Conservation (phyloP, 495 filamentous ascomycete genomes). For the Daldinia vernicosa region DNA sequence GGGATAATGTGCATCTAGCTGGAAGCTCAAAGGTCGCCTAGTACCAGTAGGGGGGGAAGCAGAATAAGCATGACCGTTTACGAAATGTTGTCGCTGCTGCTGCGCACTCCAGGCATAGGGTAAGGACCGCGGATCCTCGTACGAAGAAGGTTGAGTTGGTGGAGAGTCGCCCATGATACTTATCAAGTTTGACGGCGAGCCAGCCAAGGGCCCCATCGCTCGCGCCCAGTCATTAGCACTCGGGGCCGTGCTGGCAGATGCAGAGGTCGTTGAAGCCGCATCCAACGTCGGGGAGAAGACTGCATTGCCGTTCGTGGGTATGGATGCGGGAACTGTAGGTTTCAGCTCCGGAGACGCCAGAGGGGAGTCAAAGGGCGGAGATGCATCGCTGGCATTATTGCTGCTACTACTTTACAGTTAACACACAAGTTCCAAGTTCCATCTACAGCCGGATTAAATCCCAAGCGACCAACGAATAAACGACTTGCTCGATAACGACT, state of each 20-base stretch:
- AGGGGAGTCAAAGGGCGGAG: slow-evolving; percentile 54
- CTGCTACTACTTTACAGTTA: slow-evolving; percentile 44
- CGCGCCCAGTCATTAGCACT: slow-evolving; percentile 64
- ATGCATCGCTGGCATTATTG: slow-evolving; percentile 46
- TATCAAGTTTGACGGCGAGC: slow-evolving; percentile 64
- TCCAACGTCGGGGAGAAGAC: slow-evolving; percentile 54
- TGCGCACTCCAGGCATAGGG: slow-evolving; percentile 54
- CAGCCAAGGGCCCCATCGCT: slow-evolving; percentile 57
- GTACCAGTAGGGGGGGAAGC: slow-evolving; percentile 58
- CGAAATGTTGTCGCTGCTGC: slow-evolving; percentile 48
- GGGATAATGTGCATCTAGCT: slow-evolving; percentile 58
- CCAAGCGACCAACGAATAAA: background rate
- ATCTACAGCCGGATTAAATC: slow-evolving; percentile 2
- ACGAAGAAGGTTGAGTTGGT: slow-evolving; percentile 62
- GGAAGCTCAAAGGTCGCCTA: slow-evolving; percentile 61
- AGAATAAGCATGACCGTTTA: slow-evolving; percentile 53
- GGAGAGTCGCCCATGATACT: slow-evolving; percentile 64
- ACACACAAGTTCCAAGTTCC: slow-evolving; percentile 20
- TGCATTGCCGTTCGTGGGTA: slow-evolving; percentile 50
- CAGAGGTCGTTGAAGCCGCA: slow-evolving; percentile 55
- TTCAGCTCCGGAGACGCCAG: slow-evolving; percentile 54
- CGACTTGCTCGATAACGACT: background rate
- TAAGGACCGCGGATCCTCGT: slow-evolving; percentile 58
- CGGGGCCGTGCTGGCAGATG: slow-evolving; percentile 57
- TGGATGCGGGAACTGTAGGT: slow-evolving; percentile 48